Base-by-base conservation (phyloP, 805 yeast genomes). In the Cyberlindnera subsufficiens region DNA sequence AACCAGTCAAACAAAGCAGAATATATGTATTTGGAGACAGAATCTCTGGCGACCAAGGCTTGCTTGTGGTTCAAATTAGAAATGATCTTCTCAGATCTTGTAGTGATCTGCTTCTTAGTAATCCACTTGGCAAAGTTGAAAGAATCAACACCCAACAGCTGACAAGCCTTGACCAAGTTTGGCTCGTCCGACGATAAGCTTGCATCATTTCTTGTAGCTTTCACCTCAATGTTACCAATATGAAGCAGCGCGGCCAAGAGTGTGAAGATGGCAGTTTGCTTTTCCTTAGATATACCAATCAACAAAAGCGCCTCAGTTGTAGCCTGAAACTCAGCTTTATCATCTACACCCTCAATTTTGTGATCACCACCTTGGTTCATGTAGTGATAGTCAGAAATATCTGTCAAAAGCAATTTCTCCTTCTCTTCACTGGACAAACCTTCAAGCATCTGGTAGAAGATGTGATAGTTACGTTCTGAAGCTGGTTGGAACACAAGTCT, bases 1-100 rank as follows among this genome's bases (percentile, higher is more conserved):
- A 91, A 76, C 99, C 99, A 91, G 59, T 91, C 98, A 54, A 91
- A 91, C 47, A 93, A 67, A 3, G 96, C 86, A 3, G 97, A 80
- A 66, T 93, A 91, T 39, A 93, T 83, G 63, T 83, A 91, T 63
- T 91, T 91, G 39, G 98, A 88, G 42, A 91, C 95, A n/a, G 99
- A 93, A 66, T 91, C 98, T 59, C 96, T 80, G 13, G 96, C 91
- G 27, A 90, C 96, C 20, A 78, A 55, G 8, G 98, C 95, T 60
- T 90, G 96, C 54, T 78, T 78, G 60, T 79, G 84, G 55, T 76
- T 86, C 58, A 91, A 72, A 60, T 85, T 88, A 19, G 95, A 82
- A 38, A 82, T 80, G 59, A 91, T 90, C 63, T 87, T 90, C 65
- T 93, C 98, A 10, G 89, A 80, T 61, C 97, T 76, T n/a, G 96